Conservation (phyloP, 495 filamentous ascomycete genomes). For the Aspergillus heteromorphus region DNA sequence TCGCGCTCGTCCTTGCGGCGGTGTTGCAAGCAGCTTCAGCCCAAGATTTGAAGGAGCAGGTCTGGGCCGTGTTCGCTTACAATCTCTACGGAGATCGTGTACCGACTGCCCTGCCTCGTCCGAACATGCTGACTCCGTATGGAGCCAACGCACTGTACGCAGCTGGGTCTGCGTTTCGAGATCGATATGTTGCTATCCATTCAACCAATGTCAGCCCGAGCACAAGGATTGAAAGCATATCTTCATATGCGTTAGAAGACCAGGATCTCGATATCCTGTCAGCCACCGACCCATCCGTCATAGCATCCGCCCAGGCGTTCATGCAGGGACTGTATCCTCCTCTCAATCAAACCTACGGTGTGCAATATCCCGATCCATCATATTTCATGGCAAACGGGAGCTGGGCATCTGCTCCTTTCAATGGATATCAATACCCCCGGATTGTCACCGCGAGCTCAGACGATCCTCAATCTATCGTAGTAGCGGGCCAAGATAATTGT, state of each 20-base stretch:
- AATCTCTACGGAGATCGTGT: slow-evolving; percentile 70
- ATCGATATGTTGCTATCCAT: slow-evolving; percentile 49
- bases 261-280: slow-evolving; percentile 43
- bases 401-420: slow-evolving; percentile 51
- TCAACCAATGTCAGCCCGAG: slow-evolving; percentile 27
- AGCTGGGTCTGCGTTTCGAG: slow-evolving; percentile 57
- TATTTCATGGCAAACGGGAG: slow-evolving; percentile 54
- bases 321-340: slow-evolving; percentile 81
- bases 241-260: slow-evolving; percentile 37
- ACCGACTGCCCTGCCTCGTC: slow-evolving; percentile 47
- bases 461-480: slow-evolving; percentile 51
- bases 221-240: slow-evolving; percentile 37
- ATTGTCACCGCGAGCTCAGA: slow-evolving; percentile 46
- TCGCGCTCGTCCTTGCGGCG: slow-evolving; percentile 7
- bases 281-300: slow-evolving; percentile 42
- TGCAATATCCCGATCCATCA: slow-evolving; percentile 25
- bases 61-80: slow-evolving; percentile 67
- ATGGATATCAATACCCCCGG: slow-evolving; percentile 69
- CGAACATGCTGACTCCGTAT: slow-evolving; percentile 54
- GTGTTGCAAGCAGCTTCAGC: slow-evolving; percentile 18
- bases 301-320: slow-evolving; percentile 66
- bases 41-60: slow-evolving; percentile 42
- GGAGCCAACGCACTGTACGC: slow-evolving; percentile 62
- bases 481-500: slow-evolving; percentile 58
- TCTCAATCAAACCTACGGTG: slow-evolving; percentile 35